Conservation (phyloP, 139 green algal species). For the Gonium pectorale region DNA sequence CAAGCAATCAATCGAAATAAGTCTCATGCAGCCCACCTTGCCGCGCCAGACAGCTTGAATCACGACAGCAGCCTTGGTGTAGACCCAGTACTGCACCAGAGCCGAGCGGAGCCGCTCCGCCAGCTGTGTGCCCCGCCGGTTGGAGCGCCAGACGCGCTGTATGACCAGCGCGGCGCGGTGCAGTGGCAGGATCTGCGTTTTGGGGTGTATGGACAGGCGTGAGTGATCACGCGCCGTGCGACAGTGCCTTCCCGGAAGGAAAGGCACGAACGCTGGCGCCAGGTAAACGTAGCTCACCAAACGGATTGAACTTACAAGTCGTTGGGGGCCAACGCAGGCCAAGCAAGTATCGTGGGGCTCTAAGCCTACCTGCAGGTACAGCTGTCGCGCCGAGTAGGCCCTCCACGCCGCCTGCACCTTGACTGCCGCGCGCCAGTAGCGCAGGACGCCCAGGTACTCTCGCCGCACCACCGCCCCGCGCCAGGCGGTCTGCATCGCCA, state of each 20-base stretch:
- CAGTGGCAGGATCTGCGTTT: constrained; percentile 11
- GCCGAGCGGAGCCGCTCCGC: constrained; percentile 4
- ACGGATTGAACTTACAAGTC: too few species aligned
- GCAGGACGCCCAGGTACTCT: constrained; percentile 17
- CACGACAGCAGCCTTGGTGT: constrained; percentile 13
- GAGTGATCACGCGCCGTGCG: too few species aligned
- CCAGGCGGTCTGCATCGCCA: constrained; percentile 35
- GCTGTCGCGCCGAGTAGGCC: not conserved
- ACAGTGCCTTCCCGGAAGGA: too few species aligned
- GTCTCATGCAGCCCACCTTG: constrained; percentile 16
- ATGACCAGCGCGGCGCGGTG: constrained; percentile 26
- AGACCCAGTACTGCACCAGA: constrained; percentile 9
- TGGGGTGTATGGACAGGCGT: not conserved
- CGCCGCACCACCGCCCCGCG: constrained; percentile 3
- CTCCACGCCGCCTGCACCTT: constrained; percentile 12
- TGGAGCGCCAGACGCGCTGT: constrained; percentile 40
- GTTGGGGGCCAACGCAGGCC: not conserved
- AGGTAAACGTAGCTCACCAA: too few species aligned
- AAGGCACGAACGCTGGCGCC: too few species aligned
- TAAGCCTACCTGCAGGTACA: constrained; percentile 15
- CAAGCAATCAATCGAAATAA: not conserved
- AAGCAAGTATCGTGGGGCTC: not conserved
- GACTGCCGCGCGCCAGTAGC: constrained; percentile 25
- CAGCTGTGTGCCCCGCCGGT: constrained; percentile 5
- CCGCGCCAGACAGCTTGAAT: constrained; percentile 37